Percentiles rank a stretch among this genome's conserved stretches.
Evolutionary conservation across 2,329 filamentous ascomycete species (phyloP).

Genomic region (Paradendryphiella salina): DNA sequence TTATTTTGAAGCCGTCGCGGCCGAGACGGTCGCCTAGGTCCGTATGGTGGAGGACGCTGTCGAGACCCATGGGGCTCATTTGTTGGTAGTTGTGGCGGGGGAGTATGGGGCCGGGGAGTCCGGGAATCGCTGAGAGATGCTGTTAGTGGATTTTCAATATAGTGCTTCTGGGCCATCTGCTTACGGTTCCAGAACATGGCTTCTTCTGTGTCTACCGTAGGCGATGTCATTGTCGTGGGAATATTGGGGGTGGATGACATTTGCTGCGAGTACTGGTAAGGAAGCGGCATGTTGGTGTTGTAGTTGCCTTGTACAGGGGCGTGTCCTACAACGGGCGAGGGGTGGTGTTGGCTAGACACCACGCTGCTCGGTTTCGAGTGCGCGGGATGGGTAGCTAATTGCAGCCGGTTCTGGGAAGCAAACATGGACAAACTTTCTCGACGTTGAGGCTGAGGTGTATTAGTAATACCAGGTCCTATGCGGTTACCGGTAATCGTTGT

Average conservation of each 20-base stretch:
- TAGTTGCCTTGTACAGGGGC: constrained; percentile 17
- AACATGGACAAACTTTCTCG: constrained; percentile 42
- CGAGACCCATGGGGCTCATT: constrained; percentile 42
- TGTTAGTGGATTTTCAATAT: neutral
- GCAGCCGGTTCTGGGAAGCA: constrained; percentile 19
- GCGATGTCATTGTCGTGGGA: constrained; percentile 17
- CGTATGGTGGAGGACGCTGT: constrained; percentile 35
- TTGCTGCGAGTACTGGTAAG: constrained; percentile 24
- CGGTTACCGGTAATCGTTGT: constrained; percentile 14
- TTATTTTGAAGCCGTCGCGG: constrained; percentile 45
- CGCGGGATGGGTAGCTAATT: constrained; percentile 22
- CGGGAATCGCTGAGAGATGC: constrained; percentile 37
- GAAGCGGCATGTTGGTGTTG: constrained; percentile 15
- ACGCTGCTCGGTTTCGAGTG: constrained; percentile 21
- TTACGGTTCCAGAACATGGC: constrained; percentile 42
- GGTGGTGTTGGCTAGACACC: constrained; percentile 19
- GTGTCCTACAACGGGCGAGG: constrained; percentile 19
- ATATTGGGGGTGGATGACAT: constrained; percentile 18
- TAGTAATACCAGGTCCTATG: constrained; percentile 9
- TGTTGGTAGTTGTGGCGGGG: constrained; percentile 33
- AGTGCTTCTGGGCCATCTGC: neutral
- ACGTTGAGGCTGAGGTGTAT: constrained; percentile 11
- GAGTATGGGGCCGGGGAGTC: constrained; percentile 46
- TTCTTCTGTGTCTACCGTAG: constrained; percentile 22
- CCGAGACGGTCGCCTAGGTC: constrained; percentile 40